Base-by-base conservation (phyloP, 495 filamentous ascomycete genomes). In the Clohesyomyces aquaticus region DNA sequence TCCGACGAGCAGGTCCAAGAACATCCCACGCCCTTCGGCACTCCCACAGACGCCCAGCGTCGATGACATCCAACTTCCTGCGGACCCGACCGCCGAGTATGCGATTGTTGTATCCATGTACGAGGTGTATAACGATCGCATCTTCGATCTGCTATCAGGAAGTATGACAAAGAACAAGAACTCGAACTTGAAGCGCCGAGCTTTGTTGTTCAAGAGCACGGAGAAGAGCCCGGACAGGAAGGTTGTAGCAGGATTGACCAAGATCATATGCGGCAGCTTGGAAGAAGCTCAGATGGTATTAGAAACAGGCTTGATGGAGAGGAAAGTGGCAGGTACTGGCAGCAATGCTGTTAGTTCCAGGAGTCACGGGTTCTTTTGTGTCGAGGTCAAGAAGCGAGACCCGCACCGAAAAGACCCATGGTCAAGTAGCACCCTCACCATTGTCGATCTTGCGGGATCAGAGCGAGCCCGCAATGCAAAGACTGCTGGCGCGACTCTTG, bases 111-210 rank as follows among this genome's bases (percentile, higher is more conserved):
- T 98, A 0, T 96, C 91, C 18, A 98, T 98, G 94, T 98, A 97
- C 76, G 95, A 98, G 76, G 94, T 98, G 18, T 97, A 98, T 78
- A 98, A 98, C 74, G 94, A 98, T 75, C 87, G 93, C 12, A 97
- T 98, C 54, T 98, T 94, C 69, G 94, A 98, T 71, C 85, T 98
- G 2, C 77, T 98, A 1, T 87, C 89, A 0, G 79, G 82, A 0
- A 79, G 23, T 74, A 71, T 41, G 67, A 78, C 47, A 68, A 76
- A 41, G 72, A 79, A 18, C 26, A 73, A 70, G 43, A 51, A 59
- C 58, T 76, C 75, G 50, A 70, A 61, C 22, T 77, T 82, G 43
- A 93, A 74, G 87, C 81, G 91, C 52, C 83, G 90, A 8, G 86
- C 89, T 0, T 77, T 97, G 23, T 79, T 93, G 0, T 97, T 96